Evolutionary conservation across 306 rosid genomes (phyloP).

Genomic region (Dryas alaskensis): DNA sequence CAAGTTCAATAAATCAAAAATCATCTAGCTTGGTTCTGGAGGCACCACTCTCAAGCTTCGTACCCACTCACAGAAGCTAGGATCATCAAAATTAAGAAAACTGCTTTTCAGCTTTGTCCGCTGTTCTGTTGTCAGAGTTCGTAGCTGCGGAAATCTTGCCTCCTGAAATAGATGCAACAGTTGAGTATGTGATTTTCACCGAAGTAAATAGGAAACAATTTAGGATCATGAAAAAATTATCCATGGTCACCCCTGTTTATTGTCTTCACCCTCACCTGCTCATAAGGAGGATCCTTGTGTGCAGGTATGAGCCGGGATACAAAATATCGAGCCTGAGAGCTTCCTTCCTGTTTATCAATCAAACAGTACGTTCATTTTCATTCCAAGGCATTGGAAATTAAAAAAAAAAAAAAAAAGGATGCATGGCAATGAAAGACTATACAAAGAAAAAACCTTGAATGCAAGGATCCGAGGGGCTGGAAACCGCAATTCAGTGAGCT

Average conservation of each 20-base stretch:
- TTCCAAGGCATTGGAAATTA: constrained; percentile 28
- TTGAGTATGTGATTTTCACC: neutral
- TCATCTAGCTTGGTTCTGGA: constrained; percentile 68
- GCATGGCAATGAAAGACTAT: neutral
- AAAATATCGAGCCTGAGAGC: constrained; percentile 93
- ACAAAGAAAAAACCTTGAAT: constrained; percentile 59
- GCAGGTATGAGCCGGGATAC: constrained; percentile 94
- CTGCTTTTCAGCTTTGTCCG: constrained; percentile 87
- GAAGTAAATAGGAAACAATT: neutral
- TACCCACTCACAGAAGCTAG: constrained; percentile 95
- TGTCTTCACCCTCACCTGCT: constrained; percentile 61
- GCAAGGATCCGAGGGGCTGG: constrained; percentile 98
- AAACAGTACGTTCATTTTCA: constrained; percentile 22
- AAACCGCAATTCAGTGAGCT: constrained; percentile 80
- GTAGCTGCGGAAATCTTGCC: constrained; percentile 84
- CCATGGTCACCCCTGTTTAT: too few relatives aligned
- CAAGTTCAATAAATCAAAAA: neutral
- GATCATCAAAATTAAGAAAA: constrained; percentile 89
- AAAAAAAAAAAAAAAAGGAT: neutral
- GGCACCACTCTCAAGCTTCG: constrained; percentile 76
- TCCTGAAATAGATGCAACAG: constrained; percentile 53
- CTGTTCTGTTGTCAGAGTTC: constrained; percentile 63
- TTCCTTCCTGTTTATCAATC: constrained; percentile 80
- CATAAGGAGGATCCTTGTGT: constrained; percentile 99
- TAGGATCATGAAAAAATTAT: neutral